Evolutionary conservation across 2,329 filamentous ascomycete genomes (phyloP).

Genomic region (Colletotrichum sp.): DNA sequence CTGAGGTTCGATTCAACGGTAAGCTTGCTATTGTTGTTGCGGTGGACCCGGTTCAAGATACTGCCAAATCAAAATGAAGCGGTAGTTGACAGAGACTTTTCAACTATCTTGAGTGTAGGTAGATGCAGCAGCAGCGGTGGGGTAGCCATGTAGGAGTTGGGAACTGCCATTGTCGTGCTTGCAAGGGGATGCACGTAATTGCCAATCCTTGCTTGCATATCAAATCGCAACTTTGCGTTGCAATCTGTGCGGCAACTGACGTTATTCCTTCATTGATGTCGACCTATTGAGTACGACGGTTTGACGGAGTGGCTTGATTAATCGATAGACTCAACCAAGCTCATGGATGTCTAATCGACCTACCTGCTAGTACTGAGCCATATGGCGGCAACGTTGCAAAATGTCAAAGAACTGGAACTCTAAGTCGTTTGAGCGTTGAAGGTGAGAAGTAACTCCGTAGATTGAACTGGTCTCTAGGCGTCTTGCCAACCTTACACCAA

Average conservation of each 20-base stretch:
- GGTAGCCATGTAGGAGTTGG: not conserved
- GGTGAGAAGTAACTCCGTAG: not conserved
- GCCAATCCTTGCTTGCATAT: not conserved
- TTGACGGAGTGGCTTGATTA: not conserved
- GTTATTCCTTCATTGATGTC: not conserved
- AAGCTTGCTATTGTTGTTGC: not conserved
- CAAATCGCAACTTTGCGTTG: not conserved
- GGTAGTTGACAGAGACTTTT: not conserved
- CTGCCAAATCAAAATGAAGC: not conserved
- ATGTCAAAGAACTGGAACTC: not conserved
- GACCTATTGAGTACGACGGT: not conserved
- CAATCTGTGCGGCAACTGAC: not conserved
- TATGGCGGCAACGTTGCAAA: not conserved
- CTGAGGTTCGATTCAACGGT: not conserved
- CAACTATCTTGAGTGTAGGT: not conserved
- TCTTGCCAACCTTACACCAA: not conserved
- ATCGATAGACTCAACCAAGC: not conserved
- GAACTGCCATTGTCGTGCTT: not conserved
- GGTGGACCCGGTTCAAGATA: not conserved
- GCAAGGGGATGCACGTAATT: not conserved
- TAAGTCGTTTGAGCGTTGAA: not conserved
- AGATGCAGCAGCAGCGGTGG: not conserved
- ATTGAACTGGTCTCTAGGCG: not conserved
- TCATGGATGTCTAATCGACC: not conserved
- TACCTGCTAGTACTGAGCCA: not conserved